Percentiles rank a stretch among this genome's conserved stretches.
Evolutionary conservation across 2,329 filamentous ascomycete species (phyloP).

Genomic region (Tolypocladium cylindrosporum): DNA sequence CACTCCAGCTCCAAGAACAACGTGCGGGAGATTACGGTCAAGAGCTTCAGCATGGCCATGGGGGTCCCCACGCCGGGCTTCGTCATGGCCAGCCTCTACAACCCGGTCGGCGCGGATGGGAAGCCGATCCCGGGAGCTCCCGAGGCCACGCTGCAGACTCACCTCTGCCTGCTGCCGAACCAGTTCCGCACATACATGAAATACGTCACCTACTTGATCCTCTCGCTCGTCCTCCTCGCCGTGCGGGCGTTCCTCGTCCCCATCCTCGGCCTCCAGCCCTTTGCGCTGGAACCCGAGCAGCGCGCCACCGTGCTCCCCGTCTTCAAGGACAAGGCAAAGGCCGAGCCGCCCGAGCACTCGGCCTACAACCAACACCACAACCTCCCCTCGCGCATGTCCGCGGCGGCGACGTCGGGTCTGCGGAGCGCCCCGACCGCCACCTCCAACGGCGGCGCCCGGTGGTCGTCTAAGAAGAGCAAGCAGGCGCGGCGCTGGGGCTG

Average conservation of each 20-base stretch:
- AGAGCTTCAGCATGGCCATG: conserved; percentile 94
- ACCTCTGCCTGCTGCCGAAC: conserved; percentile 83
- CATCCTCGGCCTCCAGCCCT: conserved; percentile 40
- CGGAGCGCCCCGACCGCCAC: conserved; percentile 10
- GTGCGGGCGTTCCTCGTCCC: conserved; percentile 48
- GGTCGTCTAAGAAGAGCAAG: conserved; percentile 16
- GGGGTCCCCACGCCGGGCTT: conserved; percentile 83
- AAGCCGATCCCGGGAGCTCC: conserved; percentile 33
- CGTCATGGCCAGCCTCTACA: conserved; percentile 81
- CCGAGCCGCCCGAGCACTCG: conserved; percentile 28
- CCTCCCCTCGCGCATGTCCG: not conserved
- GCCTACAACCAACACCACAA: not conserved
- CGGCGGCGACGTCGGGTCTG: conserved; percentile 7
- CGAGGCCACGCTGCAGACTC: conserved; percentile 65
- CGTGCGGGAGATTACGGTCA: conserved; percentile 82
- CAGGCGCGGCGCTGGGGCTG: conserved; percentile 29
- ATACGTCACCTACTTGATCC: conserved; percentile 56
- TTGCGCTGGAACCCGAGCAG: conserved; percentile 36
- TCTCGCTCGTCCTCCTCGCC: conserved; percentile 39
- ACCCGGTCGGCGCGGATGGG: conserved; percentile 62
- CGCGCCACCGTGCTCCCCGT: conserved; percentile 24
- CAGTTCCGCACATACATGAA: conserved; percentile 75
- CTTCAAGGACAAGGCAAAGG: conserved; percentile 45
- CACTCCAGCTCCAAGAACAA: conserved; percentile 61
- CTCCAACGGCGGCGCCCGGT: conserved; percentile 11